Evolutionary conservation across 768 basidiomycete genomes (phyloP).

Genomic region (Boletus rufocinnamomeus): DNA sequence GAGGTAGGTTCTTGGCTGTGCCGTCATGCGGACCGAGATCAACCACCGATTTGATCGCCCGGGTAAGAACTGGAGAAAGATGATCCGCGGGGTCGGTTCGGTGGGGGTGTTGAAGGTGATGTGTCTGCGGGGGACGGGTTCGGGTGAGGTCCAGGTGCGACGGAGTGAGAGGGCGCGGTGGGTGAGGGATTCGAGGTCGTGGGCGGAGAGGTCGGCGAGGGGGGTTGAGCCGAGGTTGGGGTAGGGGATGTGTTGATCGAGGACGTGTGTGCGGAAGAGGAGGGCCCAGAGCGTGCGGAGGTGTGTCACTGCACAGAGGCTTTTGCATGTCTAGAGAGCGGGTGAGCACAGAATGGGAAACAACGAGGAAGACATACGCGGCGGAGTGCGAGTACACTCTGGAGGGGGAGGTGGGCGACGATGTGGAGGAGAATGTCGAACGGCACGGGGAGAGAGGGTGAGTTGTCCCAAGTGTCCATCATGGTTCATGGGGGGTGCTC

Average conservation of each 20-base stretch:
- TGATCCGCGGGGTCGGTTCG: slow-evolving; percentile 36
- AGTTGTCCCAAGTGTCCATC: slow-evolving; percentile 12
- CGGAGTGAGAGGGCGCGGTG: slow-evolving; percentile 44
- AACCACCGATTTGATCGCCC: slow-evolving; percentile 45
- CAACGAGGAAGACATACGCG: slow-evolving; percentile 39
- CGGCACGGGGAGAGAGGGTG: slow-evolving; percentile 38
- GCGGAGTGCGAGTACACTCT: slow-evolving; percentile 47
- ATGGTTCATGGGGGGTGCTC: neutral
- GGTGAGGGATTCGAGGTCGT: slow-evolving; percentile 47
- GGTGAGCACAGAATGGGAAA: neutral
- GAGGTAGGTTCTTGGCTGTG: slow-evolving; percentile 31
- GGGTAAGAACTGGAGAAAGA: slow-evolving; percentile 51
- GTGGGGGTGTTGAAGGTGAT: slow-evolving; percentile 28
- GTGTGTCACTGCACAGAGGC: slow-evolving; percentile 44
- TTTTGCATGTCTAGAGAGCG: slow-evolving; percentile 46
- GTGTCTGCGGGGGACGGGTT: slow-evolving; percentile 36
- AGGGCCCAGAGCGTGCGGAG: slow-evolving; percentile 52
- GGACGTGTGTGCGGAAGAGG: slow-evolving; percentile 44
- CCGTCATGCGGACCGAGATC: slow-evolving; percentile 43
- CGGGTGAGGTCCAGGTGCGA: slow-evolving; percentile 49
- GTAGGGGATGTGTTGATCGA: slow-evolving; percentile 47
- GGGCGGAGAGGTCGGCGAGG: slow-evolving; percentile 38
- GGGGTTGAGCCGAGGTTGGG: slow-evolving; percentile 37
- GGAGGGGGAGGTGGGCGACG: slow-evolving; percentile 42
- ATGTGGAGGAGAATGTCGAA: slow-evolving; percentile 50